Evolutionary conservation across 148 eudicot genomes (phyloP).

Genomic region (Cornus controversa): DNA sequence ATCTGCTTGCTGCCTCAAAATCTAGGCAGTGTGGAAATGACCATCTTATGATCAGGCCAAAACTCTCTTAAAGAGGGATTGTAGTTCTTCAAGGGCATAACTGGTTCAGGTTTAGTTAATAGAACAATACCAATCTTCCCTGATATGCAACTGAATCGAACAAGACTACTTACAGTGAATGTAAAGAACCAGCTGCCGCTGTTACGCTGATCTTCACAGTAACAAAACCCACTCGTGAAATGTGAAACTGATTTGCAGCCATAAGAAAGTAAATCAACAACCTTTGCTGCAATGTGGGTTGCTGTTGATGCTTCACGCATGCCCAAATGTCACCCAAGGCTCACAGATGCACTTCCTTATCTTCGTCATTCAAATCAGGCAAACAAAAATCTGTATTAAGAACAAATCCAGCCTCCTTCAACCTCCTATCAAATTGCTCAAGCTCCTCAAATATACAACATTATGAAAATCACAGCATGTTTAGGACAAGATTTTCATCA

Average conservation of each 20-base stretch:
- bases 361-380: conserved; percentile 47
- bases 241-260: conserved; percentile 46
- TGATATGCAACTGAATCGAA: neutral
- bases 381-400: conserved; percentile 39
- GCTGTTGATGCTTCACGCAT: conserved; percentile 44
- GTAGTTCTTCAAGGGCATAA: neutral
- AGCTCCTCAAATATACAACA: conserved; percentile 28
- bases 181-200: neutral
- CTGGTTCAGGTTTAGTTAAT: neutral
- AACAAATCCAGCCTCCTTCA: conserved; percentile 41
- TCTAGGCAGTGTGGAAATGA: neutral
- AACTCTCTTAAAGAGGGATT: neutral
- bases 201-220: conserved; percentile 39
- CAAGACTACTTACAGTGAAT: neutral
- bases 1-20: neutral
- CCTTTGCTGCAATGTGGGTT: conserved; percentile 37
- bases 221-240: conserved; percentile 43
- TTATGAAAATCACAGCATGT: neutral
- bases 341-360: conserved; percentile 12
- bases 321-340: conserved; percentile 32
- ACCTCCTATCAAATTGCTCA: conserved; percentile 29
- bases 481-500: neutral
- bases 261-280: conserved; percentile 32
- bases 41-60: neutral
- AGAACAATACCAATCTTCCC: neutral